These are phyloP conservation scores for Tetrahymena borealis DNA, from an alignment of 73 alveolate genomes.

Conservation along the genomic window DNA sequence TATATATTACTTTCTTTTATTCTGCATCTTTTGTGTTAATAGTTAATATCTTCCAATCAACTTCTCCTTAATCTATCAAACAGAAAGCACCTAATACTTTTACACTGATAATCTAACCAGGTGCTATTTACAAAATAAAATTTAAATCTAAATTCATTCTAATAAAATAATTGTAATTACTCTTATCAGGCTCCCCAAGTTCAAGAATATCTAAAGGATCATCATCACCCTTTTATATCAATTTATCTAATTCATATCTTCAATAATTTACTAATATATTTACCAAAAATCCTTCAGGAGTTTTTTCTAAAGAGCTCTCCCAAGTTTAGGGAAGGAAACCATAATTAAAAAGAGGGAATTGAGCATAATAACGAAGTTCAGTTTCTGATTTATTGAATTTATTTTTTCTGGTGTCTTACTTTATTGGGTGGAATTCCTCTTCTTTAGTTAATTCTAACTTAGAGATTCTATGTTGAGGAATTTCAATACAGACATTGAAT, in stretches of 20 bases:
- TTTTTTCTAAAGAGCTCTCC: conserved; percentile 55
- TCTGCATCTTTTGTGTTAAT: conserved; percentile 49
- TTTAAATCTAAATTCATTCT: neutral
- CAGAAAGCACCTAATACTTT: conserved; percentile 78
- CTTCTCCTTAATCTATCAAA: conserved; percentile 80
- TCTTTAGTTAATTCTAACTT: conserved; percentile 68
- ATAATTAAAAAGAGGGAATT: conserved; percentile 67
- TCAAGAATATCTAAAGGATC: conserved; percentile 85
- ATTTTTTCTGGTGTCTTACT: conserved; percentile 63
- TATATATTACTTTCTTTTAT: neutral
- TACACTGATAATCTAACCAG: conserved; percentile 50
- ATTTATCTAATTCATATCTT: neutral
- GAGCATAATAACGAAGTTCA: conserved; percentile 64
- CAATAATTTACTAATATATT: neutral
- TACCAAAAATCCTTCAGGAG: conserved; percentile 33
- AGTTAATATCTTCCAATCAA: conserved; percentile 78
- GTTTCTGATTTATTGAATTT: conserved; percentile 48
- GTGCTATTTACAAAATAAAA: neutral
- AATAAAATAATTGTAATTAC: neutral
- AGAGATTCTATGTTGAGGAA: conserved; percentile 39
- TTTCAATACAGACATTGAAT: conserved; percentile 39
- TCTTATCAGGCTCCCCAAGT: conserved; percentile 24
- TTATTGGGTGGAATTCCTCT: conserved; percentile 64
- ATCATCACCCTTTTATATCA: conserved; percentile 60
- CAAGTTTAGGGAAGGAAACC: conserved; percentile 87